These are phyloP conservation scores for Rhynchospora pubera DNA, from an alignment of 176 grass and related monocot genomes.

Conservation along the genomic window DNA sequence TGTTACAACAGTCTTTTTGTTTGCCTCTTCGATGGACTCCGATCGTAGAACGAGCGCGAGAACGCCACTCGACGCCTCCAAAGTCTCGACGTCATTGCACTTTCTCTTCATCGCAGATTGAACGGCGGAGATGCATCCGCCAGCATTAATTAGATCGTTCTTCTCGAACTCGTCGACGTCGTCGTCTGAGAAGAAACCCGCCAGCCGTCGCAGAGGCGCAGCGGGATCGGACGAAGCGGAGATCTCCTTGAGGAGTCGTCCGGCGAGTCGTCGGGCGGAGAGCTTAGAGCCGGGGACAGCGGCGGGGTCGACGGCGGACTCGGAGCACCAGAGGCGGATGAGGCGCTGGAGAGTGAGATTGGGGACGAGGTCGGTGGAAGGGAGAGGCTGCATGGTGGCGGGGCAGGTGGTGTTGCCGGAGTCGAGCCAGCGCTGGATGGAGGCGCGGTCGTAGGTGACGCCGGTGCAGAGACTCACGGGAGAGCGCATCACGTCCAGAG, in stretches of 20 bases:
- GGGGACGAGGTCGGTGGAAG: conserved; percentile 58
- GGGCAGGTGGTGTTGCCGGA: conserved; percentile 87
- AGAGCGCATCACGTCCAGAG: conserved; percentile 91
- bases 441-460: conserved; percentile 85
- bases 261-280: conserved; percentile 6
- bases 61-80: conserved; percentile 40
- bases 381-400: conserved; percentile 69
- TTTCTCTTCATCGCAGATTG: conserved; percentile 38
- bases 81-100: neutral
- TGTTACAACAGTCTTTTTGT: conserved; percentile 43
- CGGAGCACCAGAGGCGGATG: conserved; percentile 62
- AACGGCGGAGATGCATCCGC: conserved; percentile 35
- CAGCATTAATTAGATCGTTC: conserved; percentile 47
- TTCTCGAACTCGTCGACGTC: conserved; percentile 84
- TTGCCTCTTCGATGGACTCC: conserved; percentile 43
- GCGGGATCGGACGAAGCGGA: conserved; percentile 25
- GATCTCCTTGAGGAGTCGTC: conserved; percentile 36
- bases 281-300: conserved; percentile 6
- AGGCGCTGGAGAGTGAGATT: conserved; percentile 75
- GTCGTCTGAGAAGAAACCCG: conserved; percentile 52
- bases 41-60: conserved; percentile 40
- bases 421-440: conserved; percentile 88
- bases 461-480: conserved; percentile 96
- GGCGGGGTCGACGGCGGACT: conserved; percentile 29
- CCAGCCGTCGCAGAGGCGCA: conserved; percentile 33